Percentiles rank a stretch among this genome's conserved stretches.
phyloP scores from a whole-genome alignment of 768 basidiomycete genomes.

The Agaricus subrufescens region DNA sequence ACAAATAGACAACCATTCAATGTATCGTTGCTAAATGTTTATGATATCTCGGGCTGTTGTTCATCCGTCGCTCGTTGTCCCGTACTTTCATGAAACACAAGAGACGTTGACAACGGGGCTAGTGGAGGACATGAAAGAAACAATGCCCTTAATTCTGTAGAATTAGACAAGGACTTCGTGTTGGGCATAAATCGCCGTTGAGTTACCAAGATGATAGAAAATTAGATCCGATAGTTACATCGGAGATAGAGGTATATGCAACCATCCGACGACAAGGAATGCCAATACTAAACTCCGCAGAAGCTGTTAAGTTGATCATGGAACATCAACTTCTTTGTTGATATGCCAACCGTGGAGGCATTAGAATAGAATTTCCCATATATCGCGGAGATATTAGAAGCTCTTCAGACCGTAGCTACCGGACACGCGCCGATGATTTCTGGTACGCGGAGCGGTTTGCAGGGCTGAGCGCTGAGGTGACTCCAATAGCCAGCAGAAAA shows the following conservation, averaged over 20 bases:
- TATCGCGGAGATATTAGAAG: too few species aligned
- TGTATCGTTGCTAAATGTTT: neutral
- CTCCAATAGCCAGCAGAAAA: too few species aligned
- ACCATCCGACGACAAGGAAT: conserved; percentile 2
- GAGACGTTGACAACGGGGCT: conserved; percentile 1
- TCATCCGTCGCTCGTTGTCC: neutral
- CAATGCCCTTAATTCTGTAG: neutral
- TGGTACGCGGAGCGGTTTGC: too few species aligned
- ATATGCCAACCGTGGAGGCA: too few species aligned
- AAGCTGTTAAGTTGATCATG: neutral
- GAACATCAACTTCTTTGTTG: neutral
- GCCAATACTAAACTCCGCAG: conserved; percentile 1
- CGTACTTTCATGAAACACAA: neutral
- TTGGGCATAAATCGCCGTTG: neutral
- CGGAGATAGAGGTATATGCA: neutral
- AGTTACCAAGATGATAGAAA: neutral
- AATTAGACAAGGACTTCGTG: conserved; percentile 5
- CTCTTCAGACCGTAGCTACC: too few species aligned
- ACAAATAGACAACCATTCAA: neutral
- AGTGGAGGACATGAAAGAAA: neutral
- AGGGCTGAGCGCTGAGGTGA: too few species aligned
- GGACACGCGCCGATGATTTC: too few species aligned
- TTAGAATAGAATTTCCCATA: too few species aligned
- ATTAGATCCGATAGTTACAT: too few species aligned
- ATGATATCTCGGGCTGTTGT: neutral